phyloP scores from a whole-genome alignment of 192 early-diverging fungal genomes.

The Jimgerdemannia lactiflua region DNA sequence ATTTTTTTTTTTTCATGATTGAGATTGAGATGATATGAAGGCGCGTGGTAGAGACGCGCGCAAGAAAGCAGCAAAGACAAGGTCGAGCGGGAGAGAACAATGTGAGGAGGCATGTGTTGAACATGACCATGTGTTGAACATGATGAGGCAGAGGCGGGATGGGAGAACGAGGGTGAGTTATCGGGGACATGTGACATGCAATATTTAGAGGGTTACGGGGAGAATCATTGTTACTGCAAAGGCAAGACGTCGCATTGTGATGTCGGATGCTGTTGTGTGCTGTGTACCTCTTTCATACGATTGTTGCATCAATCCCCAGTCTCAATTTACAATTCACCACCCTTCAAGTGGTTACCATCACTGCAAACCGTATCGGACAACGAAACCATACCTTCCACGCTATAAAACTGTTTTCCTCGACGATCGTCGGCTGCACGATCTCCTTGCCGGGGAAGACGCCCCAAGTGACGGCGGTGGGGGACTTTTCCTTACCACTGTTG shows the following conservation, averaged over 20 bases:
- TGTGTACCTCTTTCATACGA: background rate
- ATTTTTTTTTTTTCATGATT: background rate
- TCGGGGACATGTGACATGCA: background rate
- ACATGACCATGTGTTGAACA: slow-evolving; percentile 9
- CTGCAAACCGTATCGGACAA: background rate
- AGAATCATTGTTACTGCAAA: background rate
- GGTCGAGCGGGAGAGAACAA: background rate
- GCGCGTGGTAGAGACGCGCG: background rate
- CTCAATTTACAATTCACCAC: background rate
- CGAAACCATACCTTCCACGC: slow-evolving; percentile 72
- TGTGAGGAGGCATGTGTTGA: slow-evolving; percentile 6
- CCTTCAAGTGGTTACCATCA: background rate
- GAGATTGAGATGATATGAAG: background rate
- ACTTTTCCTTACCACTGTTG: slow-evolving; percentile 72
- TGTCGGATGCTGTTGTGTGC: background rate
- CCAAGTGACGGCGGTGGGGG: slow-evolving; percentile 95
- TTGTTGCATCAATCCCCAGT: no score
- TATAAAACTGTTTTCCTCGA: slow-evolving; percentile 82
- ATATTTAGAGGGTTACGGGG: background rate
- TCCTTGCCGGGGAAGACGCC: slow-evolving; percentile 98
- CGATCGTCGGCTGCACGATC: slow-evolving; percentile 95
- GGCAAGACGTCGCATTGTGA: background rate
- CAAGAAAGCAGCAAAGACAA: background rate
- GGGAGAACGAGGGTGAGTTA: background rate
- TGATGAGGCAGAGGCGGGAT: slow-evolving; percentile 1